A percentile compares a stretch with the other conserved stretches of the same genome.
These are phyloP conservation scores for Herpotrichia juniperi DNA, from an alignment of 2,329 filamentous ascomycete genomes.

Conservation along the genomic window DNA sequence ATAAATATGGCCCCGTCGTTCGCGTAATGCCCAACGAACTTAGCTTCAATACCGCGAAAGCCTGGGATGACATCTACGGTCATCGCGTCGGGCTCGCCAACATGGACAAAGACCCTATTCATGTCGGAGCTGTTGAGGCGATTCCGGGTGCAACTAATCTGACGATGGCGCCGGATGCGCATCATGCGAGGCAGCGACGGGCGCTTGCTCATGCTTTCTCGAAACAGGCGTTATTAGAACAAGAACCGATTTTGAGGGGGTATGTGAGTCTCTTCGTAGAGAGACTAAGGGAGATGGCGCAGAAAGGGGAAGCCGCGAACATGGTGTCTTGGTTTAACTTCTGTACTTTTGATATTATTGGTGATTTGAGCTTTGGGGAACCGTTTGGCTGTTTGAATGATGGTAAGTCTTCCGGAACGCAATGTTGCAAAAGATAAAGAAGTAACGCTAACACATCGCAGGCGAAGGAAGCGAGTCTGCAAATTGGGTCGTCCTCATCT, in stretches of 20 bases:
- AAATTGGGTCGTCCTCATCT: slow-evolving; percentile 42
- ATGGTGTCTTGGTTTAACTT: slow-evolving; percentile 44
- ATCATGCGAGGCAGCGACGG: slow-evolving; percentile 47
- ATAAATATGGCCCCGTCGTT: slow-evolving; percentile 42
- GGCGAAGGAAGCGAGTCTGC: slow-evolving; percentile 39
- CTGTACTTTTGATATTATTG: slow-evolving; percentile 42
- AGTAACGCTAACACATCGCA: slow-evolving; percentile 7
- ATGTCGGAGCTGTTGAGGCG: slow-evolving; percentile 42
- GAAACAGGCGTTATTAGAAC: slow-evolving; percentile 46
- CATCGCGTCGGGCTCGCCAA: slow-evolving; percentile 38
- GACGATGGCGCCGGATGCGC: slow-evolving; percentile 45
- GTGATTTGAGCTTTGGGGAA: slow-evolving; percentile 39
- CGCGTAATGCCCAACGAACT: slow-evolving; percentile 43
- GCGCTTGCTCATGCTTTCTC: slow-evolving; percentile 50
- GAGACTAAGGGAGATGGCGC: slow-evolving; percentile 43
- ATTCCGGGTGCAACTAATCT: slow-evolving; percentile 45
- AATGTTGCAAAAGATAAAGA: slow-evolving; percentile 8
- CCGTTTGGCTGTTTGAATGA: slow-evolving; percentile 39
- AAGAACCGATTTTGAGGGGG: slow-evolving; percentile 46
- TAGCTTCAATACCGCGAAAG: slow-evolving; percentile 38
- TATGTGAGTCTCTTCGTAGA: slow-evolving; percentile 51
- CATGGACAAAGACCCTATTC: slow-evolving; percentile 42
- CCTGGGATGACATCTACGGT: slow-evolving; percentile 43
- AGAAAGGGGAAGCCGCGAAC: slow-evolving; percentile 33
- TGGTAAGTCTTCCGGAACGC: slow-evolving; percentile 25